A percentile compares a stretch with the other conserved stretches of the same genome.
Evolutionary conservation across 768 basidiomycete genomes (phyloP).

Genomic region (Pulveroboletus frians): DNA sequence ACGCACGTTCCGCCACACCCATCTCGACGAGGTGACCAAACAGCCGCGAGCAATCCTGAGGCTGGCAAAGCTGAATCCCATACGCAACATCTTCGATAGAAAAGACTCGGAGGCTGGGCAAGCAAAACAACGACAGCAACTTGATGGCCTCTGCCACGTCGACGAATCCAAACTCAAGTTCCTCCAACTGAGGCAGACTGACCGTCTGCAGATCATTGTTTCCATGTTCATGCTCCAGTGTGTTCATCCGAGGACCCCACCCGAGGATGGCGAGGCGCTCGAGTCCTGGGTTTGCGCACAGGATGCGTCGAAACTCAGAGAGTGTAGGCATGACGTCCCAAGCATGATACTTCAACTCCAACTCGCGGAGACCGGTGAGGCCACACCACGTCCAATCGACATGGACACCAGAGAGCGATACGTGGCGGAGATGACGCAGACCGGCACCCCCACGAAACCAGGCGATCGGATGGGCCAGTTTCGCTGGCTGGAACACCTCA

Average conservation of each 20-base stretch:
- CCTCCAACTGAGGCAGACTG: conserved; percentile 27
- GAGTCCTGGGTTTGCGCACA: conserved; percentile 37
- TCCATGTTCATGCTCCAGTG: neutral
- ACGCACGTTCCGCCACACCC: neutral
- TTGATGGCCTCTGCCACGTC: conserved; percentile 36
- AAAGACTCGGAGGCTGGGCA: conserved; percentile 37
- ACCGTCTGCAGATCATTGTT: conserved; percentile 13
- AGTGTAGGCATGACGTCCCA: conserved; percentile 51
- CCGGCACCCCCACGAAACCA: conserved; percentile 37
- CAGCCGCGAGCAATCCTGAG: conserved; percentile 35
- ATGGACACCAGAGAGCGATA: conserved; percentile 54
- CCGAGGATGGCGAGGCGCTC: conserved; percentile 45
- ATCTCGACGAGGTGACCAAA: conserved; percentile 31
- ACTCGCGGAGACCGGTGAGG: conserved; percentile 38
- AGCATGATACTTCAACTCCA: conserved; percentile 55
- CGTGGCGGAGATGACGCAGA: conserved; percentile 32
- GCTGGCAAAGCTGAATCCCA: conserved; percentile 31
- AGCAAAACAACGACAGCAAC: conserved; percentile 35
- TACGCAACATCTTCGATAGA: conserved; percentile 44
- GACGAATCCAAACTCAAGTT: conserved; percentile 41
- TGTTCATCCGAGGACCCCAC: conserved; percentile 43
- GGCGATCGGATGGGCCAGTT: conserved; percentile 35
- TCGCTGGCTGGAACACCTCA: conserved; percentile 40
- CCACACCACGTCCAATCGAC: conserved; percentile 45
- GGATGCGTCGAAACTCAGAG: conserved; percentile 40